A percentile compares a stretch with the other conserved stretches of the same genome.
phyloP scores from a whole-genome alignment of 257 asterid genomes.

The Anisodus acutangulus region DNA sequence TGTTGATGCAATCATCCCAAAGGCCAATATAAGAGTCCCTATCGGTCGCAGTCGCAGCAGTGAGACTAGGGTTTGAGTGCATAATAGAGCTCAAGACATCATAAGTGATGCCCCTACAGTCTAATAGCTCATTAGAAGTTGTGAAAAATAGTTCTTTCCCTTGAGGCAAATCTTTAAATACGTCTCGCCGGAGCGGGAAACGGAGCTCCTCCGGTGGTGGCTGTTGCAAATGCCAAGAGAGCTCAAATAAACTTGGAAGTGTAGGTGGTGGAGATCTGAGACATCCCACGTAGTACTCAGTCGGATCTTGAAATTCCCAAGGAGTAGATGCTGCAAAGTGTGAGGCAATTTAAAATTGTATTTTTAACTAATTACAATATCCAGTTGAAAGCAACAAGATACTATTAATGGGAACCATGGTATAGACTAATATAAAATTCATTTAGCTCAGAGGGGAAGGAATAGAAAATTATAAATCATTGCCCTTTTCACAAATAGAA shows the following conservation, averaged over 20 bases:
- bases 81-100: slow-evolving; percentile 44
- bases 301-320: slow-evolving; percentile 56
- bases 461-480: neutral
- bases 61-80: slow-evolving; percentile 44
- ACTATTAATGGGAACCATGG: slow-evolving; percentile 18
- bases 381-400: neutral
- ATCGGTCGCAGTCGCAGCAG: slow-evolving; percentile 30
- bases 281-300: slow-evolving; percentile 48
- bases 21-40: slow-evolving; percentile 50
- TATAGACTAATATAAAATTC: neutral
- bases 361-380: neutral
- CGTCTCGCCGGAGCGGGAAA: slow-evolving; percentile 50
- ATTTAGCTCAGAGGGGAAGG: neutral
- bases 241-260: slow-evolving; percentile 51
- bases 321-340: slow-evolving; percentile 40
- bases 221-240: slow-evolving; percentile 54
- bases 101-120: slow-evolving; percentile 42
- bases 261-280: slow-evolving; percentile 46
- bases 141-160: slow-evolving; percentile 55
- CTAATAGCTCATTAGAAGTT: slow-evolving; percentile 41
- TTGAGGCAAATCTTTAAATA: slow-evolving; percentile 50
- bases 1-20: slow-evolving; percentile 58
- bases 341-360: neutral
- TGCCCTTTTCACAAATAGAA: neutral
- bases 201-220: slow-evolving; percentile 58